Evolutionary conservation across 352 stramenopile genomes (phyloP).

Genomic region (Peronosclerospora sorghi): DNA sequence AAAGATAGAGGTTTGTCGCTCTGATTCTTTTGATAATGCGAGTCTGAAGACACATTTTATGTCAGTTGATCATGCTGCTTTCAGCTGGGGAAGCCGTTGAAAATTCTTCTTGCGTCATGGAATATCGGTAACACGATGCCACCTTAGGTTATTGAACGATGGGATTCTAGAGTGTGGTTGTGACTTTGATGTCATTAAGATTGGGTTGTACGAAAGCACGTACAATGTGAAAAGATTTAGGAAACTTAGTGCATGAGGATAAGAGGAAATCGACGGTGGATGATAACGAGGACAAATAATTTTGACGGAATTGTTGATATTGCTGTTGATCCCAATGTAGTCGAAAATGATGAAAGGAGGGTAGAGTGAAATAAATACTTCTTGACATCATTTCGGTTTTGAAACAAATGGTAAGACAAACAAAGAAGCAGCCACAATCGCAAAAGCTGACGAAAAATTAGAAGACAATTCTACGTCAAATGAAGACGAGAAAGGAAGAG

Average conservation of each 20-base stretch:
- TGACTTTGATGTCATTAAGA: slow-evolving; percentile 72
- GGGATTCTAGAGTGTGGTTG: slow-evolving; percentile 76
- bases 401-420: no score
- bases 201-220: slow-evolving; percentile 75
- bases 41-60: slow-evolving; percentile 9
- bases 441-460: no score
- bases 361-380: no score
- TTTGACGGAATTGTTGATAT: slow-evolving; percentile 4
- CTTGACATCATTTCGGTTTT: no score
- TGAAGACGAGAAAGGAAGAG: no score
- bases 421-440: no score
- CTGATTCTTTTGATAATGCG: slow-evolving; percentile 7
- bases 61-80: neutral
- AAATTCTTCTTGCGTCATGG: slow-evolving; percentile 67
- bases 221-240: slow-evolving; percentile 50
- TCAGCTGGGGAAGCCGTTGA: slow-evolving; percentile 12
- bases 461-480: no score
- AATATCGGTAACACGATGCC: slow-evolving; percentile 82
- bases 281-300: slow-evolving; percentile 16
- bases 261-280: slow-evolving; percentile 17
- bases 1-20: neutral
- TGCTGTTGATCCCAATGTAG: slow-evolving; percentile 13
- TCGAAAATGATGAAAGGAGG: no score
- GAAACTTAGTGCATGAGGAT: slow-evolving; percentile 15
- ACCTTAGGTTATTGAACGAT: slow-evolving; percentile 39